phyloP scores from a whole-genome alignment of 805 yeast species.

The Ogataea chonburiensis region DNA sequence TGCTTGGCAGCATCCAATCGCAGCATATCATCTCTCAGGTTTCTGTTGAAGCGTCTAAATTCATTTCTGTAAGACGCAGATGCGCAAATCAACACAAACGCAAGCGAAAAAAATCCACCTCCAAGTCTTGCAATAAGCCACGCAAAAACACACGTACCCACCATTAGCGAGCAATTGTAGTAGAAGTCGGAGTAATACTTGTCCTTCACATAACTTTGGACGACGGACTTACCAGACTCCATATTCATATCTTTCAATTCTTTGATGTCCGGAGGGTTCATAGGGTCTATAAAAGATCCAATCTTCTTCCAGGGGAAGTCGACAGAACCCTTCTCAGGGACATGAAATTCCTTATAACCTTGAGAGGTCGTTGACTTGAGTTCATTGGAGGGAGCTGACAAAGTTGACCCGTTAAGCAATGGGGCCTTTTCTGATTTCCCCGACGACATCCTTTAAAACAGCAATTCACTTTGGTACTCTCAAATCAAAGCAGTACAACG shows the following conservation, averaged over 20 bases:
- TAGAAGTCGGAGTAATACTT: slow-evolving; percentile 71
- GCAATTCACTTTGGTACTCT: slow-evolving; percentile 1
- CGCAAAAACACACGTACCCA: slow-evolving; percentile 71
- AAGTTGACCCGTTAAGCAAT: neutral
- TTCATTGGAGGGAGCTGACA: neutral
- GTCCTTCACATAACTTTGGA: slow-evolving; percentile 64
- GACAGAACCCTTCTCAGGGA: slow-evolving; percentile 15
- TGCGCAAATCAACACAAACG: slow-evolving; percentile 57
- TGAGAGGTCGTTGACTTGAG: slow-evolving; percentile 3
- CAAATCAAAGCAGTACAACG: neutral
- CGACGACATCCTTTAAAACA: slow-evolving; percentile 7
- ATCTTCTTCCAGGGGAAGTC: slow-evolving; percentile 37
- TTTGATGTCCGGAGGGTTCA: slow-evolving; percentile 22
- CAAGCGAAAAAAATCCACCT: slow-evolving; percentile 61
- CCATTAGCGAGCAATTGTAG: slow-evolving; percentile 60
- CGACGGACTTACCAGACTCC: slow-evolving; percentile 29
- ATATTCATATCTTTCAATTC: slow-evolving; percentile 18
- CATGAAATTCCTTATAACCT: slow-evolving; percentile 11
- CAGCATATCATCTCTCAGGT: slow-evolving; percentile 72
- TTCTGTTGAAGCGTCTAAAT: slow-evolving; percentile 71
- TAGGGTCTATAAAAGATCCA: slow-evolving; percentile 34
- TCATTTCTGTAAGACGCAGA: slow-evolving; percentile 70
- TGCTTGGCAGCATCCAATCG: slow-evolving; percentile 63
- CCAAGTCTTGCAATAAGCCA: slow-evolving; percentile 66
- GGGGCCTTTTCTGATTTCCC: slow-evolving; percentile 1